These are phyloP conservation scores for Lepidopterella palustris DNA, from an alignment of 495 filamentous ascomycete genomes.

Conservation along the genomic window DNA sequence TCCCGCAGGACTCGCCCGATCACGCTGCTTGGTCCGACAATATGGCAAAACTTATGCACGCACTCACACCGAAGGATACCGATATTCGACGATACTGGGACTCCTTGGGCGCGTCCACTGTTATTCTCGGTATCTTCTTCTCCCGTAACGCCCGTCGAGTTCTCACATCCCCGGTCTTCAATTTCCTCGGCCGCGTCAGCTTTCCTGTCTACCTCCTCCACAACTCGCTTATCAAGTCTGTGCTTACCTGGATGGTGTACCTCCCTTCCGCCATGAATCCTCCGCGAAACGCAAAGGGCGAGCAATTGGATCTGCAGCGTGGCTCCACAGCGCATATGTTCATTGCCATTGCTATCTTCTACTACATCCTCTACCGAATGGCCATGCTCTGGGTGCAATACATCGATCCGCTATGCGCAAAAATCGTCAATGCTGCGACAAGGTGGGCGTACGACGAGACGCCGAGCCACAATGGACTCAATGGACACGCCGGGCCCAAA, in stretches of 20 bases:
- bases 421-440: constrained; percentile 18
- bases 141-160: constrained; percentile 25
- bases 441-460: constrained; percentile 20
- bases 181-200: constrained; percentile 31
- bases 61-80: constrained; percentile 12
- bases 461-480: neutral
- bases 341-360: constrained; percentile 26
- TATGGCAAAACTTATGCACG: constrained; percentile 23
- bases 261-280: constrained; percentile 28
- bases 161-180: constrained; percentile 27
- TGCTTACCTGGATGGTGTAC: constrained; percentile 31
- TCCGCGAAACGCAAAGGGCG: constrained; percentile 24
- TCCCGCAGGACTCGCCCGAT: constrained; percentile 23
- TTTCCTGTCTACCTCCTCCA: constrained; percentile 33
- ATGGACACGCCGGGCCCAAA: neutral
- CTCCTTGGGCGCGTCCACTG: constrained; percentile 21
- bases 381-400: constrained; percentile 23
- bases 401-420: constrained; percentile 28
- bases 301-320: constrained; percentile 29
- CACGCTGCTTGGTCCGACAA: constrained; percentile 22
- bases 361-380: constrained; percentile 26
- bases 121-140: constrained; percentile 29
- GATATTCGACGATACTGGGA: constrained; percentile 32
- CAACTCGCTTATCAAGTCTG: constrained; percentile 29
- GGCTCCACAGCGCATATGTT: constrained; percentile 23